Percentiles rank a stretch among this genome's conserved stretches.
phyloP scores from a whole-genome alignment of 495 filamentous ascomycete species.

The Xylaria scruposa region DNA sequence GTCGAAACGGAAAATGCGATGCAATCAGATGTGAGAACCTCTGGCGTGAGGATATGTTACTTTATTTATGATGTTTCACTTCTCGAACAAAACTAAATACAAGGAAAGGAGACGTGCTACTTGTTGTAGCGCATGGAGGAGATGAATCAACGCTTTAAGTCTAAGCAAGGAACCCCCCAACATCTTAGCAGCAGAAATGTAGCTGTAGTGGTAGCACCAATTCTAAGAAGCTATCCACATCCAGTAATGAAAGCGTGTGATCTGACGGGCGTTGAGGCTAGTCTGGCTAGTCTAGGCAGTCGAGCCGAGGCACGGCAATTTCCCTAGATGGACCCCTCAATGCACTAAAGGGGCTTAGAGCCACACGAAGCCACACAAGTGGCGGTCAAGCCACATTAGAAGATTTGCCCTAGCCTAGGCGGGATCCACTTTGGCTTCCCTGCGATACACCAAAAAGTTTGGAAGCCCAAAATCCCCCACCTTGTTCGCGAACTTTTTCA shows the following conservation, averaged over 20 bases:
- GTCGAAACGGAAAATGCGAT: background rate
- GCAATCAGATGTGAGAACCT: background rate
- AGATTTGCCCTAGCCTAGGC: conserved; percentile 15
- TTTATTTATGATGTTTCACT: background rate
- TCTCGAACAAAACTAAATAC: background rate
- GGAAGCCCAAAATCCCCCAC: conserved; percentile 28
- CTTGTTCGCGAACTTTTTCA: conserved; percentile 30
- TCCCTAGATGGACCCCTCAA: no score
- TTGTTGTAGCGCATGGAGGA: background rate
- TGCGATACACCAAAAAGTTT: conserved; percentile 45
- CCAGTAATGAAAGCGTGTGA: background rate
- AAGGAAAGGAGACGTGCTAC: background rate
- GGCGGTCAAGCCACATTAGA: background rate
- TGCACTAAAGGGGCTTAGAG: background rate
- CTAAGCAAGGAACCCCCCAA: background rate
- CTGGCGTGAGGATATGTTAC: background rate
- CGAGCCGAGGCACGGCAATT: background rate
- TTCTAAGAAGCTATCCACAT: background rate
- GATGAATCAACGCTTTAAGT: background rate
- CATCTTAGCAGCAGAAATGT: no score
- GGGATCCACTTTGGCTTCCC: conserved; percentile 26
- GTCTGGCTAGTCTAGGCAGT: background rate
- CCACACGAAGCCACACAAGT: background rate
- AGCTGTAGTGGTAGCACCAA: background rate
- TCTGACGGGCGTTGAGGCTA: background rate